Evolutionary conservation across 345 rosid species (phyloP).

Genomic region (Erucastrum elatum): DNA sequence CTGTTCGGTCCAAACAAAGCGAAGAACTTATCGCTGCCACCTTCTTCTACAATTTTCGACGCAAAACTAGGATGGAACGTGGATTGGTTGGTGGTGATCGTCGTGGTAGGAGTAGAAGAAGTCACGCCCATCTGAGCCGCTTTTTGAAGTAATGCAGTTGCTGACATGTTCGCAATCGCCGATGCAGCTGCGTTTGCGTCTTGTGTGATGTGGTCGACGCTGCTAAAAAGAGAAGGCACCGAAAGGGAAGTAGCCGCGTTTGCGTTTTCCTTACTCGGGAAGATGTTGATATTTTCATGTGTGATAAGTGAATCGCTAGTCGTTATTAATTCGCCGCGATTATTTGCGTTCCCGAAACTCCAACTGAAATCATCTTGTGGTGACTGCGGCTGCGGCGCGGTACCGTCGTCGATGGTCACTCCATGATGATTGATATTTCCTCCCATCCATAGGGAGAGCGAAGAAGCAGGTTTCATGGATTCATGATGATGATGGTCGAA

Average conservation of each 20-base stretch:
- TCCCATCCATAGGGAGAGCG: slow-evolving; percentile 39
- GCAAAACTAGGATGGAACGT: slow-evolving; percentile 56
- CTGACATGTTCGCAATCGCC: slow-evolving; percentile 65
- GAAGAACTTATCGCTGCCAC: slow-evolving; percentile 52
- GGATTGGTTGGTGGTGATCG: slow-evolving; percentile 42
- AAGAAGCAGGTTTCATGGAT: slow-evolving; percentile 34
- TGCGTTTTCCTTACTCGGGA: slow-evolving; percentile 31
- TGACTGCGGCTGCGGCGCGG: slow-evolving; percentile 19
- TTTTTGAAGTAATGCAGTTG: slow-evolving; percentile 92
- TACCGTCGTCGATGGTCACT: slow-evolving; percentile 29
- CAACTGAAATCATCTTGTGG: slow-evolving; percentile 29
- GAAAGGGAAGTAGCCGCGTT: slow-evolving; percentile 35
- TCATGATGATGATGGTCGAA: slow-evolving; percentile 46
- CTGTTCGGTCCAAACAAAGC: slow-evolving; percentile 43
- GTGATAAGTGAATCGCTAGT: slow-evolving; percentile 33
- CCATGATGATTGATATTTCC: slow-evolving; percentile 38
- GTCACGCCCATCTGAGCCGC: slow-evolving; percentile 87
- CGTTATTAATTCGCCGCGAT: slow-evolving; percentile 26
- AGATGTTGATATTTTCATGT: slow-evolving; percentile 11
- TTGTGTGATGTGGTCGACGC: slow-evolving; percentile 44
- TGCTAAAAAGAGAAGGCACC: slow-evolving; percentile 76
- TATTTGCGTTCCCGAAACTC: slow-evolving; percentile 32
- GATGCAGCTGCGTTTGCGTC: slow-evolving; percentile 30
- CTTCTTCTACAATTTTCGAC: slow-evolving; percentile 40
- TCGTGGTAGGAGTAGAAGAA: slow-evolving; percentile 31